A percentile compares a stretch with the other conserved stretches of the same genome.
phyloP scores from a whole-genome alignment of 306 rosid species.

The Cercis canadensis region DNA sequence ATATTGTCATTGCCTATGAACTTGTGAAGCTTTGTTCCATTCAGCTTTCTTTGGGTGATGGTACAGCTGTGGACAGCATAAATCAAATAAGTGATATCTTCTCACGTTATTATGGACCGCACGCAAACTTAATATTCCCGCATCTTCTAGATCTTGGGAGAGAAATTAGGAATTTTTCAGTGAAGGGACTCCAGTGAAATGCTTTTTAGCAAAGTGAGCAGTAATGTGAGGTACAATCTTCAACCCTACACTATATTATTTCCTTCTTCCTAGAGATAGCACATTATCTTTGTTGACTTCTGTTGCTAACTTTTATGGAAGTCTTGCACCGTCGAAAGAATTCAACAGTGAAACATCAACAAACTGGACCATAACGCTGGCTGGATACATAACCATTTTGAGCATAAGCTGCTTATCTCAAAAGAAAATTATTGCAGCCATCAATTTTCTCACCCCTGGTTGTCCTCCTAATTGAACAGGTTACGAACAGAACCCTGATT shows the following conservation, averaged over 20 bases:
- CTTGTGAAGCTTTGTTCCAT: conserved; percentile 84
- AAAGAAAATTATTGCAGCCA: no score
- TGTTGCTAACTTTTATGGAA: conserved; percentile 14
- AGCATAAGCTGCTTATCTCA: no score
- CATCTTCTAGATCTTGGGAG: conserved; percentile 50
- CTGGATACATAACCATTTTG: no score
- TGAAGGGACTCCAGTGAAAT: conserved; percentile 31
- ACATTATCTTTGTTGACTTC: not conserved
- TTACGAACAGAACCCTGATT: no score
- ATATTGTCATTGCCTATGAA: conserved; percentile 84
- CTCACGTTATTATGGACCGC: conserved; percentile 70
- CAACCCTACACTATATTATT: not conserved
- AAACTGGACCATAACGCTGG: no score
- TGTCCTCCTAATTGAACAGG: no score
- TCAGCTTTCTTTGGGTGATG: conserved; percentile 66
- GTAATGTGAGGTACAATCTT: conserved; percentile 24
- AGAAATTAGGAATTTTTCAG: conserved; percentile 42
- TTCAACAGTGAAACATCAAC: not conserved
- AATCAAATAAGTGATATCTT: conserved; percentile 58
- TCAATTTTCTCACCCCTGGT: no score
- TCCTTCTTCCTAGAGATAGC: not conserved
- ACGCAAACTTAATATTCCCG: conserved; percentile 67
- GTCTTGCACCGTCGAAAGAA: conserved; percentile 10
- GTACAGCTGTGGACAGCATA: conserved; percentile 50
- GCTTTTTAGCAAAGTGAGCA: conserved; percentile 25